Evolutionary conservation across 2,329 filamentous ascomycete species (phyloP).

Genomic region (Aureobasidium namibiae): DNA sequence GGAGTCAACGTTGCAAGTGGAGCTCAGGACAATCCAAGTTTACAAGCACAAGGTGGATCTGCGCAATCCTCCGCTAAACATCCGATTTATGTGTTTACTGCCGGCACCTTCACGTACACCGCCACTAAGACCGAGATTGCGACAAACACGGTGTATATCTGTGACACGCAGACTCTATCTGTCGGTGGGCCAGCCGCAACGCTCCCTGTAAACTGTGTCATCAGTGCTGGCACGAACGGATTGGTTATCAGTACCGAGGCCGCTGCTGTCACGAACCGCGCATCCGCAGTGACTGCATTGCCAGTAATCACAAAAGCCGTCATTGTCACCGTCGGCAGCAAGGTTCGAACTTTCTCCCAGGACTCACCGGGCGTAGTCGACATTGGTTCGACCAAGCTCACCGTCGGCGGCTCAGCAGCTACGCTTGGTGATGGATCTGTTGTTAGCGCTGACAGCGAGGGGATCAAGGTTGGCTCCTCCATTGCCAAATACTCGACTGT

Average conservation of each 20-base stretch:
- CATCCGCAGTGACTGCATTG: not conserved
- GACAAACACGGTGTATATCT: not conserved
- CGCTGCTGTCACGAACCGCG: not conserved
- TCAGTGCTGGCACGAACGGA: not conserved
- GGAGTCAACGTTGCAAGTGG: not conserved
- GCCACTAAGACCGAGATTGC: not conserved
- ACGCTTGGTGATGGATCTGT: constrained; percentile 17
- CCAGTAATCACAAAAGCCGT: not conserved
- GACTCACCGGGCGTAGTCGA: constrained; percentile 11
- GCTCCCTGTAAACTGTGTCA: not conserved
- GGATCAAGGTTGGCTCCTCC: not conserved
- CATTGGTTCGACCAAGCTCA: constrained; percentile 16
- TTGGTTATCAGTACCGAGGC: not conserved
- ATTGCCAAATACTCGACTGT: not conserved
- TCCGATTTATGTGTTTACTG: not conserved
- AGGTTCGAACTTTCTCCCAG: constrained; percentile 10
- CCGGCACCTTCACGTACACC: not conserved
- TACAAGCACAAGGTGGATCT: not conserved
- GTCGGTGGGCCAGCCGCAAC: constrained; percentile 1
- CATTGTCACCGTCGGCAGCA: not conserved
- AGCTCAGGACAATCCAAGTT: not conserved
- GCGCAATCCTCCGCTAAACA: not conserved
- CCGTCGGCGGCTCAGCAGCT: constrained; percentile 14
- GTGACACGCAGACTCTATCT: not conserved
- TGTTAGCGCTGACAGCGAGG: constrained; percentile 13